Conservation (phyloP, 805 yeast genomes). For the Yamadazyma phyllophila region DNA sequence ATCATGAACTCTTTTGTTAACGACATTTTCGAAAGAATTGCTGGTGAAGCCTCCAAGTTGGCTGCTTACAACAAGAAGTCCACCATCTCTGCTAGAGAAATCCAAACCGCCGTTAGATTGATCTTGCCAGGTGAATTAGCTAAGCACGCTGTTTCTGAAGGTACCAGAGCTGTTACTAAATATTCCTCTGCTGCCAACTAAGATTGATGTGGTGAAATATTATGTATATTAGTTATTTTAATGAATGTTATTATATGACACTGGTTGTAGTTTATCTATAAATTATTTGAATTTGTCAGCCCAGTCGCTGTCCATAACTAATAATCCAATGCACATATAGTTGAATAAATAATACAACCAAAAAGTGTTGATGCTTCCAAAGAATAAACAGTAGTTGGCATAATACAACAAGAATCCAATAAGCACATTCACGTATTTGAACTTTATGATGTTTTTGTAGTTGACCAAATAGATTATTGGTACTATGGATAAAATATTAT, state of each 20-base stretch:
- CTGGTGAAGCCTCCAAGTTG: slow-evolving; percentile 95
- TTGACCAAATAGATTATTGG: slow-evolving; percentile 52
- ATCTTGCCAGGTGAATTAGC: slow-evolving; percentile 98
- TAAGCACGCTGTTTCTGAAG: slow-evolving; percentile 98
- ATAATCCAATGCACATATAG: slow-evolving; percentile 55
- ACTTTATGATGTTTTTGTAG: slow-evolving; percentile 10
- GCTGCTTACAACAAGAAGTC: slow-evolving; percentile 99
- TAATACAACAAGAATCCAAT: slow-evolving; percentile 46
- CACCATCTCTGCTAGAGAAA: slow-evolving; percentile 96
- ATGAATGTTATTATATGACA: slow-evolving; percentile 13
- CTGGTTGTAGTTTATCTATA: not conserved
- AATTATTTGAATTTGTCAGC: not conserved
- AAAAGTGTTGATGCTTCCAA: slow-evolving; percentile 79
- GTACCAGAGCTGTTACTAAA: slow-evolving; percentile 97
- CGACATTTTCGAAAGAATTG: slow-evolving; percentile 97
- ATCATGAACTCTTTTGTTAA: slow-evolving; percentile 98
- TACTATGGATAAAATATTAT: slow-evolving; percentile 71
- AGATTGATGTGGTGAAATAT: slow-evolving; percentile 7
- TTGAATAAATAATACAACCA: slow-evolving; percentile 81
- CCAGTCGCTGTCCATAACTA: slow-evolving; percentile 5
- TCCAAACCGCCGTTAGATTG: slow-evolving; percentile 97
- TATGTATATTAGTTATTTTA: slow-evolving; percentile 13
- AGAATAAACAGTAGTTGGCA: slow-evolving; percentile 60
- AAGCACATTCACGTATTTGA: slow-evolving; percentile 6
- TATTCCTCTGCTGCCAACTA: slow-evolving; percentile 68